Percentiles rank a stretch among this genome's conserved stretches.
These are phyloP conservation scores for Blumeria graminis DNA, from an alignment of 2,329 filamentous ascomycete genomes.

Conservation along the genomic window DNA sequence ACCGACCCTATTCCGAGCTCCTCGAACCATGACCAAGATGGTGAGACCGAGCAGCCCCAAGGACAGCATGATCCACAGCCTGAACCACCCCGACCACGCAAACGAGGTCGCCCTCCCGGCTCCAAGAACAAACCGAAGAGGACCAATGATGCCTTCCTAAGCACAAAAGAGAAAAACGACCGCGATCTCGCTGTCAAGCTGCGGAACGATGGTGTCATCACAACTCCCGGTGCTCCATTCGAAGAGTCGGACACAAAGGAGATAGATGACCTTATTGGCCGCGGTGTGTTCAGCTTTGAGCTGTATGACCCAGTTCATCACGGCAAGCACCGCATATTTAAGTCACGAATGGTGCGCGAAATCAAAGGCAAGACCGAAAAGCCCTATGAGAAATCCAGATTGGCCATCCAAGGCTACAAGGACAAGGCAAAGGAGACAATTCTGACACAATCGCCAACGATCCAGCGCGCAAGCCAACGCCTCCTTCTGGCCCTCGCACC, in stretches of 20 bases:
- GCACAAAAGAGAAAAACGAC: background rate
- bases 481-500: constrained; percentile 1
- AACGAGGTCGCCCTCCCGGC: background rate
- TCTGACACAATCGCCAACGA: constrained; percentile 4
- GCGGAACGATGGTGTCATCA: background rate
- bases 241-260: background rate
- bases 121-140: background rate
- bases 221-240: background rate
- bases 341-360: background rate
- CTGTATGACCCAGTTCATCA: background rate
- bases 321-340: background rate
- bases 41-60: background rate
- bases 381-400: constrained; percentile 1
- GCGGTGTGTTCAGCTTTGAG: background rate
- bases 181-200: background rate
- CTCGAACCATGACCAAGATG: background rate
- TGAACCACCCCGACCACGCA: background rate
- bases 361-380: background rate
- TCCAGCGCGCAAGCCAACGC: constrained; percentile 3
- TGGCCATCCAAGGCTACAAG: constrained; percentile 3
- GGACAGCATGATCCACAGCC: background rate
- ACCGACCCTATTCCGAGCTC: background rate
- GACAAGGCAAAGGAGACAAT: constrained; percentile 3
- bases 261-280: background rate
- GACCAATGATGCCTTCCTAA: background rate